These are phyloP conservation scores for Elaeis guineensis DNA, from an alignment of 176 grass and related monocot species.

Conservation along the genomic window DNA sequence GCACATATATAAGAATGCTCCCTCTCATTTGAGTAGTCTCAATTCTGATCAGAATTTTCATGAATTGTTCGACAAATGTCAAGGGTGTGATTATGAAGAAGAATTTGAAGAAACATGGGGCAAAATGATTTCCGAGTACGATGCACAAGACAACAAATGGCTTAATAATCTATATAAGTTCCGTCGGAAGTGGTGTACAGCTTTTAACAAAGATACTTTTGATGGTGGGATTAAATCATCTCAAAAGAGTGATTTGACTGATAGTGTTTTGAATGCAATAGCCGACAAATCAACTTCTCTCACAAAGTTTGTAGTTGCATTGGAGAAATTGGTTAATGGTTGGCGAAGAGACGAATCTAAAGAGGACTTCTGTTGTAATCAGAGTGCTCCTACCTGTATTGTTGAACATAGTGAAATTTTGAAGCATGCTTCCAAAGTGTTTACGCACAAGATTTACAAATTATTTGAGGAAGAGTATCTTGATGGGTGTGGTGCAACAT, in stretches of 20 bases:
- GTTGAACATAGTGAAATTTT: constrained; percentile 75
- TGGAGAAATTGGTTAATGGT: constrained; percentile 52
- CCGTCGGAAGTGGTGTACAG: constrained; percentile 60
- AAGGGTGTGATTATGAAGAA: constrained; percentile 54
- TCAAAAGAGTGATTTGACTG: constrained; percentile 56
- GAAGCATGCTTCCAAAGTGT: constrained; percentile 63
- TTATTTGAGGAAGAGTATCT: constrained; percentile 73
- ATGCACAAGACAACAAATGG: constrained; percentile 76
- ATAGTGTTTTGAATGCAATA: constrained; percentile 52
- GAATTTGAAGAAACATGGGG: constrained; percentile 70
- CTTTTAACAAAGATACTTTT: constrained; percentile 61
- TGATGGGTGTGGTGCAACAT: constrained; percentile 60
- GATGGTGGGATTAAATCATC: constrained; percentile 60
- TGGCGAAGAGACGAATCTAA: constrained; percentile 65
- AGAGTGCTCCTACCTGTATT: constrained; percentile 46
- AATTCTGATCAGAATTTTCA: constrained; percentile 58
- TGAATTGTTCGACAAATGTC: constrained; percentile 57
- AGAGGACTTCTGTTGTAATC: constrained; percentile 48
- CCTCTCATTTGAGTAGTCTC: constrained; percentile 53
- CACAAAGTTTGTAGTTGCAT: constrained; percentile 30
- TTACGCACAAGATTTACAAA: constrained; percentile 81
- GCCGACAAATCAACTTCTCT: constrained; percentile 36
- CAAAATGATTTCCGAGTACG: constrained; percentile 52
- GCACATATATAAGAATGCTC: constrained; percentile 66
- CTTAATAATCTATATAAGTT: constrained; percentile 70